Conservation (phyloP, 805 yeast species). For the Zygoascus bituminiphila region DNA sequence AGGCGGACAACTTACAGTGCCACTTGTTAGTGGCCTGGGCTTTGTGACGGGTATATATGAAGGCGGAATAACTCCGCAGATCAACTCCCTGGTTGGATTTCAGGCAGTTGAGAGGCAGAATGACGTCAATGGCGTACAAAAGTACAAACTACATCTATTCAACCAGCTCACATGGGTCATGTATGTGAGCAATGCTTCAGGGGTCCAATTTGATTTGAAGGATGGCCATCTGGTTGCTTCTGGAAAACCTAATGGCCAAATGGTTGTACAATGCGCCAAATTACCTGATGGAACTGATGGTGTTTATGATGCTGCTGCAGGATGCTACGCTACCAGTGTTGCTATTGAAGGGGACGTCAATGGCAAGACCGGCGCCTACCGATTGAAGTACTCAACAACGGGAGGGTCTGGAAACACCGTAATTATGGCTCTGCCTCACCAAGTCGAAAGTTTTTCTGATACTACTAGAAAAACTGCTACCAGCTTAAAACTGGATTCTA, state of each 20-base stretch:
- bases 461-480: conserved; percentile 10
- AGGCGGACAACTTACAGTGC: conserved; percentile 39
- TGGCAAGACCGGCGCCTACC: conserved; percentile 42
- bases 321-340: conserved; percentile 50
- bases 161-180: conserved; percentile 43
- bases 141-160: conserved; percentile 35
- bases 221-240: conserved; percentile 17
- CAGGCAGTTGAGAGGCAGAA: conserved; percentile 30
- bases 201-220: conserved; percentile 13
- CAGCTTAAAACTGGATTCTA: conserved; percentile 28
- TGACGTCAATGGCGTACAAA: conserved; percentile 28
- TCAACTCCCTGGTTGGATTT: conserved; percentile 43
- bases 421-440: conserved; percentile 68
- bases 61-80: conserved; percentile 38
- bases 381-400: conserved; percentile 37
- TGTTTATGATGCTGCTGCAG: conserved; percentile 60
- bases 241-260: conserved; percentile 14
- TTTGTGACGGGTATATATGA: conserved; percentile 57
- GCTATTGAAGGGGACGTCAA: conserved; percentile 37
- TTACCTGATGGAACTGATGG: conserved; percentile 13
- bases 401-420: conserved; percentile 31
- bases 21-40: conserved; percentile 76
- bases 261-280: conserved; percentile 13
- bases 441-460: conserved; percentile 37
- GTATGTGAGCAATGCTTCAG: conserved; percentile 37